phyloP scores from a whole-genome alignment of 2,329 filamentous ascomycete genomes.

The Cladosporium halotolerans region DNA sequence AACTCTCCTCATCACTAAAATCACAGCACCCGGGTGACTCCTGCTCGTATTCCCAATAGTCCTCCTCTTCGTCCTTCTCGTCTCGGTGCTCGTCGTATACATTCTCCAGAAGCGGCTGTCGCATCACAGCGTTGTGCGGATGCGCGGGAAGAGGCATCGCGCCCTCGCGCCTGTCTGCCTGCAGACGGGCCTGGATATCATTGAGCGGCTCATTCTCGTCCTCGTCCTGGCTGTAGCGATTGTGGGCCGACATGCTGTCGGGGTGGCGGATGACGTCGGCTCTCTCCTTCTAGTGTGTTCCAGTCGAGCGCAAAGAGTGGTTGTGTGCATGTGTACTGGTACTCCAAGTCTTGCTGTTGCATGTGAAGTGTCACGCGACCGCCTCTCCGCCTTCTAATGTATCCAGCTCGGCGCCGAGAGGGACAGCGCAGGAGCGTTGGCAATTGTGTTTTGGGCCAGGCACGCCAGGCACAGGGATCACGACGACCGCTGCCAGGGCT shows the following conservation, averaged over 20 bases:
- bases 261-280: background rate
- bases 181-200: conserved; percentile 1
- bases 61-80: conserved; percentile 11
- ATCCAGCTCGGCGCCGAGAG: background rate
- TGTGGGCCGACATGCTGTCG: background rate
- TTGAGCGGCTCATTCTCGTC: background rate
- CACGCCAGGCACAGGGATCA: background rate
- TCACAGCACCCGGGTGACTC: background rate
- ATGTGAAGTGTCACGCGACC: background rate
- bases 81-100: background rate
- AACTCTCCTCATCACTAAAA: background rate
- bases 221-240: conserved; percentile 5
- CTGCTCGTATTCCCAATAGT: conserved; percentile 9
- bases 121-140: background rate
- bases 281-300: background rate
- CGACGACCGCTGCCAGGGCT: background rate
- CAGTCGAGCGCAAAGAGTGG: background rate
- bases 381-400: background rate
- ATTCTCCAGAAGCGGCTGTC: background rate
- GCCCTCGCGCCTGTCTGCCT: background rate
- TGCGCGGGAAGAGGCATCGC: background rate
- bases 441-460: background rate
- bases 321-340: too few relatives aligned
- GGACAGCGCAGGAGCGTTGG: background rate
- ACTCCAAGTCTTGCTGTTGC: too few relatives aligned